Evolutionary conservation across 345 rosid genomes (phyloP), one percentile per base, ranked within the genome.

Genomic region (Camelina sativa): DNA sequence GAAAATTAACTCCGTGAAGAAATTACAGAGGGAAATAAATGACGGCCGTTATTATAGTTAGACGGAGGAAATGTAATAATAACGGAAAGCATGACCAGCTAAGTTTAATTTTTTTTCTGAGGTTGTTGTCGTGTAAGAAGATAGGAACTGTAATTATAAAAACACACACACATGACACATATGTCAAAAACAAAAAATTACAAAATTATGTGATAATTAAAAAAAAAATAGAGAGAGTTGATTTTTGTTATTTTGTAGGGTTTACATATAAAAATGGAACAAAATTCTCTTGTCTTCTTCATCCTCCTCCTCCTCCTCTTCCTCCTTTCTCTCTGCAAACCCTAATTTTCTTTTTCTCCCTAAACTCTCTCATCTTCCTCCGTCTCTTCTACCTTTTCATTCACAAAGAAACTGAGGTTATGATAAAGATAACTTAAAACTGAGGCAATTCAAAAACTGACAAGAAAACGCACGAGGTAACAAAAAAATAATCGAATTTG

Each of bases 221-320:
- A 7, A 46, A 13, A 10, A 2, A 52, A 37, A 22, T 9, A n/a
- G 40, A 57, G 52, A 16, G 51, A 38, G 43, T 38, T 11, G 43
- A 11, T 10, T 38, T 38, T 34, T 51, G 50, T 46, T 56, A 6
- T 7, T 34, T 48, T 71, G 67, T 71, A 77, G 76, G 73, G 80
- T 77, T 77, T 77, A 72, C 73, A 65, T 77, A 77, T 65, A 77
- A 71, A 77, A 77, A 8, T 47, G 71, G 37, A 69, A 63, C 52
- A 64, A 70, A 73, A 12, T 28, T 48, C 30, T 56, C 37, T 41
- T 13, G 32, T 73, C 80, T 58, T 68, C 74, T 68, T 60, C 79
- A 41, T 76, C 73, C 62, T 71, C 51, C 17, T 52, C 52, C 13
- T 52, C 51, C 71, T 50, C 52, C 17, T 20, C 17, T 20, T 20